These are phyloP conservation scores for Phytophthora sp. DNA, from an alignment of 352 stramenopile genomes.

Conservation along the genomic window DNA sequence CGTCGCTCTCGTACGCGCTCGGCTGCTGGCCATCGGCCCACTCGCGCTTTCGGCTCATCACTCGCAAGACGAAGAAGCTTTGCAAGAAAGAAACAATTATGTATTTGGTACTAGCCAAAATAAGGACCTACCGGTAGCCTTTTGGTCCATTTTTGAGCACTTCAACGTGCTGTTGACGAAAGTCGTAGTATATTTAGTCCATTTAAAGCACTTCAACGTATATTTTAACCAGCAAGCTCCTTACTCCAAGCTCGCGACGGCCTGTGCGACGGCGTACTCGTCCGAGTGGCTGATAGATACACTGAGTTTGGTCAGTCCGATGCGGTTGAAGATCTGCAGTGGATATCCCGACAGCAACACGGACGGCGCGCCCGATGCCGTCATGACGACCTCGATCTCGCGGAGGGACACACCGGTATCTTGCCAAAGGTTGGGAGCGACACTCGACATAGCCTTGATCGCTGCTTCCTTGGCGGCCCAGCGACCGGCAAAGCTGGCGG, in stretches of 20 bases:
- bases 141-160: too few relatives aligned
- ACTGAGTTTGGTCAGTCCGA: constrained; percentile 74
- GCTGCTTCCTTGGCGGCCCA: constrained; percentile 91
- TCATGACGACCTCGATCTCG: constrained; percentile 89
- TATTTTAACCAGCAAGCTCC: too few relatives aligned
- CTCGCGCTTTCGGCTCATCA: neutral
- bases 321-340: constrained; percentile 79
- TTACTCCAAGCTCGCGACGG: constrained; percentile 80
- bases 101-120: too few relatives aligned
- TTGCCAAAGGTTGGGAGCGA: constrained; percentile 72
- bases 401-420: constrained; percentile 70
- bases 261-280: constrained; percentile 87
- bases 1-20: constrained; percentile 27
- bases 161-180: too few relatives aligned
- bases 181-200: too few relatives aligned
- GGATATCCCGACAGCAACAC: constrained; percentile 80
- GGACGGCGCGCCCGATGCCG: constrained; percentile 74
- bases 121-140: too few relatives aligned
- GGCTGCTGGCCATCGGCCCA: constrained; percentile 10
- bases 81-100: too few relatives aligned
- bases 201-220: too few relatives aligned
- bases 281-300: constrained; percentile 92
- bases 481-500: constrained; percentile 84
- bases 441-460: constrained; percentile 89
- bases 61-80: too few relatives aligned